Base-by-base conservation (phyloP, 2,329 filamentous ascomycete genomes). In the Penicillium sclerotiorum region DNA sequence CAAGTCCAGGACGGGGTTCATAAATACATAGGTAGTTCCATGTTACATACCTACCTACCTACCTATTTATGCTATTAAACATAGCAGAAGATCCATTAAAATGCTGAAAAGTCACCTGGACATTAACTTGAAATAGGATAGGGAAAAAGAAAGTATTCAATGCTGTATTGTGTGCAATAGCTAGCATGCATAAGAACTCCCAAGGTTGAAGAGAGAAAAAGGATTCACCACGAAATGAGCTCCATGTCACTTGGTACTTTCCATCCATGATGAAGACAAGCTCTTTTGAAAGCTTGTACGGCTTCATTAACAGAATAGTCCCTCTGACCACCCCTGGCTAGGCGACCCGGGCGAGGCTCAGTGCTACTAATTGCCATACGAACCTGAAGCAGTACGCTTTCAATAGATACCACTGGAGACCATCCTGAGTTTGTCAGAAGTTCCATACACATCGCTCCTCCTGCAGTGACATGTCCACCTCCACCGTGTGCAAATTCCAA, bases 391-490 rank as follows among this genome's bases (percentile, higher is more conserved):
- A 96, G 73, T 3, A 96, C 85, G 44, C 84, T 87, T 66, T 96
- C 91, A 57, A 96, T 85, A 15, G 82, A 84, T 43, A 80, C 83
- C 1, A 81, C 85, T 0, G 88, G 84, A 18, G 80, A 84, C 92
- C 92, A 96, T 21, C 91, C 92, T 6, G 83, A 82, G 67, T 86
- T 90, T 1, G 91, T 95, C 54, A 96, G 78, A 4, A 94, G 78
- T 69, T 94, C 86, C 84, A 95, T 92, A 68, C 84, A 87, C 73
- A 96, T 83, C 1, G 91, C 89, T 1, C 92, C 92, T 20, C 92
- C 92, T 1, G 78, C 74, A 0, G 92, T 95, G 52, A 96, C 86
- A 66, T 96, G 89, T 0, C 91, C 91, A 20, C 92, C 92, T 17
- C 91, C 92, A 4, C 90, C 90, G 4, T 76, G 60, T 21, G 75